Percentiles rank a stretch among this genome's conserved stretches.
These are phyloP conservation scores for Eucalyptus grandis DNA, from an alignment of 345 rosid genomes.

Conservation along the genomic window DNA sequence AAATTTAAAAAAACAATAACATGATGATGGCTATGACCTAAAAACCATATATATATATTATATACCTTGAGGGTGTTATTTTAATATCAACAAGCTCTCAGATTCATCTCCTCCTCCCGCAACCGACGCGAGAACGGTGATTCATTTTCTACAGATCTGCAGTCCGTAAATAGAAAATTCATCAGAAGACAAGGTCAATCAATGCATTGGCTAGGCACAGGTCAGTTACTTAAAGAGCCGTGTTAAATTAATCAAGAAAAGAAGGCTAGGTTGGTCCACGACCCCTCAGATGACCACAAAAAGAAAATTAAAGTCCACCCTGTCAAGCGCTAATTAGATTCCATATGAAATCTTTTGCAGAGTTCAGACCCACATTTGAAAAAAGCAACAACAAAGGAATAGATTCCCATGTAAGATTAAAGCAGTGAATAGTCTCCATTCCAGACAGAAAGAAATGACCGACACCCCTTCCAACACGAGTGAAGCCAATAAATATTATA, in stretches of 20 bases:
- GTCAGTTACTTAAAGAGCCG: background rate
- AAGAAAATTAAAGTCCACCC: background rate
- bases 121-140: background rate
- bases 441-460: slow-evolving; percentile 14
- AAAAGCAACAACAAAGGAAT: background rate
- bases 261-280: background rate
- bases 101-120: background rate
- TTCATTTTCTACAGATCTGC: slow-evolving; percentile 1
- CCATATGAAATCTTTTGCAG: background rate
- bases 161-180: background rate
- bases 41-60: background rate
- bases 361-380: background rate
- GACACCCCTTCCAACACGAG: background rate
- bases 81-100: background rate
- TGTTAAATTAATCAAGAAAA: background rate
- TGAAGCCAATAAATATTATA: background rate
- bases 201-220: slow-evolving; percentile 1
- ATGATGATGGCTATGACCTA: background rate
- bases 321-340: slow-evolving; percentile 1
- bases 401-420: slow-evolving; percentile 18
- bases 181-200: slow-evolving; percentile 11
- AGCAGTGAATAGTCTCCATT: slow-evolving; percentile 3
- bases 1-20: background rate
- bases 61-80: background rate
- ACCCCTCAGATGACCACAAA: background rate